Evolutionary conservation across 495 filamentous ascomycete genomes (phyloP).

Genomic region (Endocarpon pusillum): DNA sequence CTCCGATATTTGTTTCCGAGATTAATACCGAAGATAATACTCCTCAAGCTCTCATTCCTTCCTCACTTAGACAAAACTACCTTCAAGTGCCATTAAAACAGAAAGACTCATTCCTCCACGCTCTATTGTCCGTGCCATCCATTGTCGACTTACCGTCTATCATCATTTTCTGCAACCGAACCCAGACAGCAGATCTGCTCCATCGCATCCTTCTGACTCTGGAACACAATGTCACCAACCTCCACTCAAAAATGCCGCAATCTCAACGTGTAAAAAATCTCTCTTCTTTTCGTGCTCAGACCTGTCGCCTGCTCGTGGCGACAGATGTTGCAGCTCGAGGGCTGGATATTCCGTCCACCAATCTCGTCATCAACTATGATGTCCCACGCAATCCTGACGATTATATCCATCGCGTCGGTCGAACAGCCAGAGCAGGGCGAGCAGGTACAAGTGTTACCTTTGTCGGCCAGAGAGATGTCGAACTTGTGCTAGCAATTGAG

Average conservation of each 20-base stretch:
- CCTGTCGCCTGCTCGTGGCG: slow-evolving; percentile 78
- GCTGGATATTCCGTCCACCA: slow-evolving; percentile 88
- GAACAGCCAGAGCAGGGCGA: slow-evolving; percentile 82
- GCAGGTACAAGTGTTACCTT: slow-evolving; percentile 70
- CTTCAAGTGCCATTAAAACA: slow-evolving; percentile 75
- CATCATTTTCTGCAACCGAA: slow-evolving; percentile 93
- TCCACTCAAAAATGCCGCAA: slow-evolving; percentile 77
- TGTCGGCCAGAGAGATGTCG: slow-evolving; percentile 81
- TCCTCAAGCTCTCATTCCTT: slow-evolving; percentile 52
- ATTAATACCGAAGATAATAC: slow-evolving; percentile 56
- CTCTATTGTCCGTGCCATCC: slow-evolving; percentile 67
- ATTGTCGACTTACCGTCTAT: slow-evolving; percentile 52
- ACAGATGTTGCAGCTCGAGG: slow-evolving; percentile 93
- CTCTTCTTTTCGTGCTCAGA: slow-evolving; percentile 77
- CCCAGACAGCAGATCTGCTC: slow-evolving; percentile 70
- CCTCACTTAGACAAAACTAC: slow-evolving; percentile 72
- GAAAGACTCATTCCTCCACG: slow-evolving; percentile 84
- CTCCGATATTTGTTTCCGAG: slow-evolving; percentile 75
- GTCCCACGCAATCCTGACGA: slow-evolving; percentile 90
- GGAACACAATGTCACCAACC: slow-evolving; percentile 72
- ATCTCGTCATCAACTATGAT: slow-evolving; percentile 85
- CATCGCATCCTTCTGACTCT: slow-evolving; percentile 72
- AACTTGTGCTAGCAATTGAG: slow-evolving; percentile 77
- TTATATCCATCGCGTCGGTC: slow-evolving; percentile 90
- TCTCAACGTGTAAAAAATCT: slow-evolving; percentile 71